Percentiles rank a stretch among this genome's conserved stretches.
Evolutionary conservation across 345 rosid genomes (phyloP).

Genomic region (Murraya koenigii): DNA sequence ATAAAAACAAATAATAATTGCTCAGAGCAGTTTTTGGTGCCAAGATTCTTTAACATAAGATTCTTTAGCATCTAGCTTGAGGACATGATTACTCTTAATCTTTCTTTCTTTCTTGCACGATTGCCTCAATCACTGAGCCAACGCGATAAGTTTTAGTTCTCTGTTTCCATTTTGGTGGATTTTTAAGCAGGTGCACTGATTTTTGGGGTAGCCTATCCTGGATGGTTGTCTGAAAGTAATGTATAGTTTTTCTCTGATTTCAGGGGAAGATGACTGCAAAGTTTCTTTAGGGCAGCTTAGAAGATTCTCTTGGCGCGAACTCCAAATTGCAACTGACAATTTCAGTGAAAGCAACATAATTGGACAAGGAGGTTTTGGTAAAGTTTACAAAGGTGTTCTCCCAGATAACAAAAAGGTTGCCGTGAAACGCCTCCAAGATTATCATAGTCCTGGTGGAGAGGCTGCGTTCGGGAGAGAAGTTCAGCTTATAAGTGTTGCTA

Average conservation of each 20-base stretch:
- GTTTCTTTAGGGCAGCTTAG: slow-evolving; percentile 65
- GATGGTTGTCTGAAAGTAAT: background rate
- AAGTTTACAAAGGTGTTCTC: slow-evolving; percentile 85
- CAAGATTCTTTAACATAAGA: background rate
- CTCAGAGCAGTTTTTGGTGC: background rate
- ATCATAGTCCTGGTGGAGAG: slow-evolving; percentile 76
- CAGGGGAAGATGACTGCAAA: slow-evolving; percentile 77
- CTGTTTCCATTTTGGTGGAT: background rate
- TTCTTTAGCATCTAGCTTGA: background rate
- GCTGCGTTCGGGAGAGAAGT: slow-evolving; percentile 88
- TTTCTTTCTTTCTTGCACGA: background rate
- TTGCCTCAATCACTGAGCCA: background rate
- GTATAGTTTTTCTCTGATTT: background rate
- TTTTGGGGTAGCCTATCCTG: background rate
- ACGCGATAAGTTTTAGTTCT: background rate
- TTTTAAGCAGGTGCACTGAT: background rate
- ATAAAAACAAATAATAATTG: background rate
- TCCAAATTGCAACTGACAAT: slow-evolving; percentile 79
- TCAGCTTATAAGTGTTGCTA: slow-evolving; percentile 77
- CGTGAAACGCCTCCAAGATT: slow-evolving; percentile 76
- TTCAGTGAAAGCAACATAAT: slow-evolving; percentile 74
- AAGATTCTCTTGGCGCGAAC: slow-evolving; percentile 73
- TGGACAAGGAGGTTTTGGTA: slow-evolving; percentile 96
- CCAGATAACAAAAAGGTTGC: slow-evolving; percentile 75
- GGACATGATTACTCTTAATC: background rate